A percentile compares a stretch with the other conserved stretches of the same genome.
phyloP scores from a whole-genome alignment of 2,329 filamentous ascomycete species.

The Alternaria solani region DNA sequence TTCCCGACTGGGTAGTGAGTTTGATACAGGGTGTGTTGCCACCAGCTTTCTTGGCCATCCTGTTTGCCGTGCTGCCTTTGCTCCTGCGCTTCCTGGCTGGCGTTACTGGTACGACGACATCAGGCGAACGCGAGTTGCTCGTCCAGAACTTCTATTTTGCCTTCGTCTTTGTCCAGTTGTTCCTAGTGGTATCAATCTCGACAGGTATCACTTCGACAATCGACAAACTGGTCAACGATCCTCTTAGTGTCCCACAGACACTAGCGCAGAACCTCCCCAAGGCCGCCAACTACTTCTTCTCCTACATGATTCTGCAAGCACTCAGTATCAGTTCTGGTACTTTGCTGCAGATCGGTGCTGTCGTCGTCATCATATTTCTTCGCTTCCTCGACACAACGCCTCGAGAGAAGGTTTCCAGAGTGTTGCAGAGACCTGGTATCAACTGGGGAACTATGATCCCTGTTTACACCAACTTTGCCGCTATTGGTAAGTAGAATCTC shows the following conservation, averaged over 20 bases:
- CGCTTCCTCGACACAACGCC: slow-evolving; percentile 84
- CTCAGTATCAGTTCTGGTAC: slow-evolving; percentile 90
- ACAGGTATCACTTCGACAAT: slow-evolving; percentile 75
- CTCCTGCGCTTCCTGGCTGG: slow-evolving; percentile 76
- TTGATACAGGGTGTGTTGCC: slow-evolving; percentile 88
- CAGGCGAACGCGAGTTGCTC: slow-evolving; percentile 77
- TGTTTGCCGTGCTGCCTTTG: slow-evolving; percentile 82
- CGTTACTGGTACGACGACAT: slow-evolving; percentile 82
- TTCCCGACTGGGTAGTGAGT: slow-evolving; percentile 68
- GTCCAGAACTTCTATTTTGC: slow-evolving; percentile 93
- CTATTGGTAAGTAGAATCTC: slow-evolving; percentile 69
- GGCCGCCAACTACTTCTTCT: slow-evolving; percentile 96
- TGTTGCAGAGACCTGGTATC: slow-evolving; percentile 78
- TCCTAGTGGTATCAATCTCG: slow-evolving; percentile 88
- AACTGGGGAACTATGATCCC: slow-evolving; percentile 96
- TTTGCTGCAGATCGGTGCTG: slow-evolving; percentile 79
- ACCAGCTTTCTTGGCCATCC: slow-evolving; percentile 74
- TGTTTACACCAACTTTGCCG: slow-evolving; percentile 95
- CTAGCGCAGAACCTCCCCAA: slow-evolving; percentile 83
- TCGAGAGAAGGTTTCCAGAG: slow-evolving; percentile 82
- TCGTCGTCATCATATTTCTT: slow-evolving; percentile 80
- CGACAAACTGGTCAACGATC: slow-evolving; percentile 69
- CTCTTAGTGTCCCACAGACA: slow-evolving; percentile 71
- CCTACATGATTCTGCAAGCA: slow-evolving; percentile 95
- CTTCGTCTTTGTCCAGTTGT: slow-evolving; percentile 94